Base-by-base conservation (phyloP, 495 filamentous ascomycete genomes). In the Antarctomyces pellizariae region DNA sequence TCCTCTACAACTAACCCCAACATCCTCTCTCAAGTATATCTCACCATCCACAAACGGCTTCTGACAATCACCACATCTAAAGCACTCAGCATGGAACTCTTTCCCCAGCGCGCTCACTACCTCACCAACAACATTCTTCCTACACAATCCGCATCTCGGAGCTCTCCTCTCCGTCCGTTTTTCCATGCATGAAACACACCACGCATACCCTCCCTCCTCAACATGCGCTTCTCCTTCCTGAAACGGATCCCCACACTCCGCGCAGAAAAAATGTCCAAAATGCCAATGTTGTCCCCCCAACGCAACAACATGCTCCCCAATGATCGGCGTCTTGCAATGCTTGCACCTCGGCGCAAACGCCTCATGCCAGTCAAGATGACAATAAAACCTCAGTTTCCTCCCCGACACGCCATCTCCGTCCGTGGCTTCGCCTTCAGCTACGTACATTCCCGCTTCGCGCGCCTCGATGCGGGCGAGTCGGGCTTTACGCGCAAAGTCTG, bases 181-280 rank as follows among this genome's bases (percentile, higher is more conserved):
- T 18, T 78, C 80, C 53, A 95, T 83, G 47, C 86, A 99, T 18
- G 57, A 56, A 9, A 95, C 64, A 47, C 86, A 99, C 89, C 89
- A 99, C 17, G 86, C 86, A 52, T 89, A 95, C n/a, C 84, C 84
- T 36, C 95, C 84, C 47, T 89, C 91, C 47, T 99, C 89, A 13
- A 99, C 86, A 45, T 91, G 86, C 25, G 82, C 80, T 28, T 68
- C 83, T 20, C 62, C 55, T 9, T 59, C 54, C 43, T 73, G 72
- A 46, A 93, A 93, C 10, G 83, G 80, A 60, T 99, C 86, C 35
- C 86, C 86, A 50, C 86, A 99, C 59, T 99, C 77, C 16, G 89
- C 89, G 44, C 86, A 99, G 62, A 95, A 99, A 57, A 99, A 99
- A 54, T 99, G 86, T 1, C 86, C 86, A 36, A 76, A 75, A 50